phyloP scores from a whole-genome alignment of 352 stramenopile genomes.

The Albugo candida region DNA sequence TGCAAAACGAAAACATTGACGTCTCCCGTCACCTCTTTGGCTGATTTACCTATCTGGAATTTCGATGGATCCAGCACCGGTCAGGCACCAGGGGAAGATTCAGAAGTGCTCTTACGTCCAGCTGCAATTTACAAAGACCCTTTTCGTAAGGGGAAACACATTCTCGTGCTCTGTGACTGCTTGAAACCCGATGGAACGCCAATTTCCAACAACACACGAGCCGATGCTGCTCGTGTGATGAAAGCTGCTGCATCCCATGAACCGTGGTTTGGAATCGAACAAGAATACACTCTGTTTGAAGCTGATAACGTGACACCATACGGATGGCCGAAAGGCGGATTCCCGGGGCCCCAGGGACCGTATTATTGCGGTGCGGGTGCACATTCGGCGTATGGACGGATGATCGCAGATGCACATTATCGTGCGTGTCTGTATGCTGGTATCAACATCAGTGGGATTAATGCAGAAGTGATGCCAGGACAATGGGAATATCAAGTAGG shows the following conservation, averaged over 20 bases:
- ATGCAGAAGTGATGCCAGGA: slow-evolving; percentile 95
- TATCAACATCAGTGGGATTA: slow-evolving; percentile 91
- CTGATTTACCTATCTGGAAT: slow-evolving; percentile 90
- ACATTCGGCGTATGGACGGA: slow-evolving; percentile 90
- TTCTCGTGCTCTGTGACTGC: slow-evolving; percentile 95
- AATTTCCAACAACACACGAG: slow-evolving; percentile 84
- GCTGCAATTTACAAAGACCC: slow-evolving; percentile 91
- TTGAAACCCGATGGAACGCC: slow-evolving; percentile 87
- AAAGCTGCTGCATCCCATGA: slow-evolving; percentile 22
- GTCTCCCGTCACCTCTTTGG: slow-evolving; percentile 38
- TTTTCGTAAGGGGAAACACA: slow-evolving; percentile 89
- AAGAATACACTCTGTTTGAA: slow-evolving; percentile 93
- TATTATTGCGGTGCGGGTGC: slow-evolving; percentile 90
- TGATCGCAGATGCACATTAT: slow-evolving; percentile 91
- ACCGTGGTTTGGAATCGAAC: slow-evolving; percentile 94
- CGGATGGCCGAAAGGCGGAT: slow-evolving; percentile 82
- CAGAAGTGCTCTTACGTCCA: slow-evolving; percentile 87
- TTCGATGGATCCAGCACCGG: slow-evolving; percentile 94
- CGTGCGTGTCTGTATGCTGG: slow-evolving; percentile 88
- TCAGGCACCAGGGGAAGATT: slow-evolving; percentile 94
- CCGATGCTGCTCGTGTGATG: slow-evolving; percentile 55
- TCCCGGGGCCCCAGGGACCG: slow-evolving; percentile 76
- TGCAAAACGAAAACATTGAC: slow-evolving; percentile 89
- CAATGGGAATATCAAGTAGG: slow-evolving; percentile 97
- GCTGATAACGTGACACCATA: slow-evolving; percentile 75